Base-by-base conservation (phyloP, 1,284 basidiomycete species). In the Chondrostereum purpureum region DNA sequence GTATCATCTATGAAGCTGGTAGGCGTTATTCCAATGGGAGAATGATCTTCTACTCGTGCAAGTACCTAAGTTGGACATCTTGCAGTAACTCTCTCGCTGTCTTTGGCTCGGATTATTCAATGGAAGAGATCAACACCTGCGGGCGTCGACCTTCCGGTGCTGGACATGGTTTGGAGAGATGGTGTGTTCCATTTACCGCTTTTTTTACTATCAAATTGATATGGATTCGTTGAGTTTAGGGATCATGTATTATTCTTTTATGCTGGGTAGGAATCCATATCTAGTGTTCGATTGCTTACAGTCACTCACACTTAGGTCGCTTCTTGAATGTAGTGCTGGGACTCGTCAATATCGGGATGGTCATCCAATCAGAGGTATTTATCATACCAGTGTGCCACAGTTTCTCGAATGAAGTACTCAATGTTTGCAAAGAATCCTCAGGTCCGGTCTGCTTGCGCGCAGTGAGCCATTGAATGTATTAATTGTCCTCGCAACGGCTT, bases 171-270 rank as follows among this genome's bases (percentile, higher is more conserved):
- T 10, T 57, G 54, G 55, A 49, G 50, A 20, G 55, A 57, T 41
- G 55, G 55, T 55, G 22, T 16, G 44, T 18, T n/a, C 18, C 27
- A 5, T 13, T n/a, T 22, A 21, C 16, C 42, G 17, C n/a, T 13
- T 37, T 3, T 16, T 38, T 21, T n/a, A n/a, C n/a, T n/a, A n/a
- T n/a, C n/a, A n/a, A n/a, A n/a, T n/a, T n/a, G n/a, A n/a, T n/a
- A 5, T n/a, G 14, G 20, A 31, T 1, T 22, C n/a, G n/a, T n/a
- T n/a, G n/a, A n/a, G n/a, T n/a, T 12, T 33, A 57, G 55, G 55
- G 27, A 46, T 57, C 3, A 12, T 57, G 3, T 57, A 57, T 36
- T 57, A 54, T 37, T 43, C 47, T n/a, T 57, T 51, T 50, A 54
- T 55, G 50, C 43, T 57, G 35, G 42, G 51, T 49, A 40, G 17